Base-by-base conservation (phyloP, 23 red algal species). In the Porphyridium purpureum region DNA sequence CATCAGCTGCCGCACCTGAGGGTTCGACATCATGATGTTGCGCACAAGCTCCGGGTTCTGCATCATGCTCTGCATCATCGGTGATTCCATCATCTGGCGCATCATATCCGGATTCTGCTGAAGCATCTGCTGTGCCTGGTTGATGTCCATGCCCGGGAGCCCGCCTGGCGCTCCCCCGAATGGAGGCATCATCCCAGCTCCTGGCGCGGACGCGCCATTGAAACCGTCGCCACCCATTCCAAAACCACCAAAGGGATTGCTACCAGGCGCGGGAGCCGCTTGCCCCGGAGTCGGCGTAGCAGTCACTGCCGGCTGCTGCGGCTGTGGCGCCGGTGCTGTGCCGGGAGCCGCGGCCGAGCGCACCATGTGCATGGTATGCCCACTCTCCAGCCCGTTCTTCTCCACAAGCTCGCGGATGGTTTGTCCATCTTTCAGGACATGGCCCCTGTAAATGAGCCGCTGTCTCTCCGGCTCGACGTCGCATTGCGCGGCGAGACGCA, bases 361-460 rank as follows among this genome's bases (percentile, higher is more conserved):
- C 38, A 98, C 90, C 32, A 98, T 30, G 61, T 98, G 90, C 90
- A 98, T 98, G 7, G 72, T 86, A 21, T 98, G 90, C 24, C 90
- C 90, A 49, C 41, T 35, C 51, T 98, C 79, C 31, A 98, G 36
- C 7, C 81, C 81, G 27, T 98, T 64, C 44, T 81, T 86, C 17
- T 70, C 65, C 40, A 67, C 66, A 28, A 98, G 62, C 49, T 98
- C 66, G 26, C 58, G 47, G 17, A 98, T 59, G 23, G 79, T 86
- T 32, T 80, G 60, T 15, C 49, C 49, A 47, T 98, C 90, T 41
- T 98, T 98, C 19, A 98, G 67, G 6, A 98, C 80, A 24, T 83
- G 90, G 22, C 90, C 90, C 24, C 79, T 72, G 90, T 72, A 98
- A 24, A 98, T 98, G 40, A 98, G 72, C 2, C 90, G 73, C 67